Evolutionary conservation across 176 grass and related monocot genomes (phyloP).

Genomic region (Microstegium vimineum): DNA sequence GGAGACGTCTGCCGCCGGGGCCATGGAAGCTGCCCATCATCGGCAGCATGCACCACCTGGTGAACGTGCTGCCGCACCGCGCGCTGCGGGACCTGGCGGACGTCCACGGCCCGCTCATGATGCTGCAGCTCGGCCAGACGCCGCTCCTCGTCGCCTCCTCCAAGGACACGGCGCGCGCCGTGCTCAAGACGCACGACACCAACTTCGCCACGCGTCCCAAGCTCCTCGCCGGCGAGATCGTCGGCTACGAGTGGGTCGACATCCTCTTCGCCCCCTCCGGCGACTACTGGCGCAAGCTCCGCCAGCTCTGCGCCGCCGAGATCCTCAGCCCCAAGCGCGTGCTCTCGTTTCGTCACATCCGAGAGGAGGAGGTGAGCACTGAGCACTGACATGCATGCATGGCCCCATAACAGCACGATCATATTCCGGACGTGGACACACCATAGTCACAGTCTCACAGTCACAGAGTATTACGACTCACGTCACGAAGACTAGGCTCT

Average conservation of each 20-base stretch:
- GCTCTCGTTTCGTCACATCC: slow-evolving; percentile 37
- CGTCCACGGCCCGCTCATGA: slow-evolving; percentile 19
- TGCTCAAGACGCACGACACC: slow-evolving; percentile 53
- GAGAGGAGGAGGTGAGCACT: slow-evolving; percentile 37
- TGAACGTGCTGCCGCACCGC: too few species aligned
- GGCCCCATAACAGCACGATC: too few species aligned
- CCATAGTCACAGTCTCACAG: too few species aligned
- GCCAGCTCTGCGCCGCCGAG: slow-evolving; percentile 48
- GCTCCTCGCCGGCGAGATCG: slow-evolving; percentile 48
- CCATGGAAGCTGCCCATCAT: too few species aligned
- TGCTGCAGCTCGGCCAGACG: slow-evolving; percentile 43
- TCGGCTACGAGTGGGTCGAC: slow-evolving; percentile 46
- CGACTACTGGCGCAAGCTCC: slow-evolving; percentile 60
- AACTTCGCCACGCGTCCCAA: slow-evolving; percentile 48
- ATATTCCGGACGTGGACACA: neutral
- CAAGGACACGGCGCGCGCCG: slow-evolving; percentile 41
- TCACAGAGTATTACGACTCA: too few species aligned
- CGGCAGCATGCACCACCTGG: too few species aligned
- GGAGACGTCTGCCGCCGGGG: neutral
- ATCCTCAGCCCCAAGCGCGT: slow-evolving; percentile 46
- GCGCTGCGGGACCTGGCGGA: too few species aligned
- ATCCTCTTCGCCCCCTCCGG: slow-evolving; percentile 53
- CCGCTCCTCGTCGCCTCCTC: slow-evolving; percentile 35
- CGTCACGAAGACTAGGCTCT: too few species aligned
- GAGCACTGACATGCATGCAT: neutral